Percentiles rank a stretch among this genome's conserved stretches.
phyloP scores from a whole-genome alignment of 2,329 filamentous ascomycete species.

The Neobulgaria alba region DNA sequence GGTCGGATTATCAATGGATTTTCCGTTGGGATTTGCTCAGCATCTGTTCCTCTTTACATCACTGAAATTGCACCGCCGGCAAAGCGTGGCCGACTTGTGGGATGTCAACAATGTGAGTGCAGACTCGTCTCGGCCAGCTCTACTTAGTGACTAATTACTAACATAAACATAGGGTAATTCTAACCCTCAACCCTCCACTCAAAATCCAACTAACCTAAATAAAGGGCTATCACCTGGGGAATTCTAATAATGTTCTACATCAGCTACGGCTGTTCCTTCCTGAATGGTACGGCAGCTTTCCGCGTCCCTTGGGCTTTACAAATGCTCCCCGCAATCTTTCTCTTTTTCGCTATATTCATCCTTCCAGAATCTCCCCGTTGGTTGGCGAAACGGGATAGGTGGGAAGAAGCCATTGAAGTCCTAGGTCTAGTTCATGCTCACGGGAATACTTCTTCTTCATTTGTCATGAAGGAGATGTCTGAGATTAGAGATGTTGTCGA shows the following conservation, averaged over 20 bases:
- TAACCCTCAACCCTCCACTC: too few species aligned
- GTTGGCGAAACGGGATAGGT: conserved; percentile 68
- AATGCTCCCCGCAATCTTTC: conserved; percentile 70
- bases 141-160: neutral
- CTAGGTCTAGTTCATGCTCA: conserved; percentile 57
- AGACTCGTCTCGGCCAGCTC: neutral
- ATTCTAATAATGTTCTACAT: conserved; percentile 66
- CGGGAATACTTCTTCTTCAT: conserved; percentile 54
- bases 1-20: conserved; percentile 55
- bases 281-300: conserved; percentile 58
- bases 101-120: conserved; percentile 56
- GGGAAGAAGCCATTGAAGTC: conserved; percentile 53
- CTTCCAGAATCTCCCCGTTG: conserved; percentile 82
- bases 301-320: conserved; percentile 75
- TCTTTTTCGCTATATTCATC: conserved; percentile 61
- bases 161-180: too few species aligned
- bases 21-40: conserved; percentile 52
- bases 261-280: conserved; percentile 54
- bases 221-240: conserved; percentile 53
- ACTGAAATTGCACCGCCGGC: conserved; percentile 53
- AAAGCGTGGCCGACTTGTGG: conserved; percentile 57
- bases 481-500: conserved; percentile 73
- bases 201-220: conserved; percentile 5
- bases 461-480: conserved; percentile 58
- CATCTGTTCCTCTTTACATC: conserved; percentile 61